Conservation (phyloP, 139 green algal genomes). For the Chlamydomonas sphaeroides region DNA sequence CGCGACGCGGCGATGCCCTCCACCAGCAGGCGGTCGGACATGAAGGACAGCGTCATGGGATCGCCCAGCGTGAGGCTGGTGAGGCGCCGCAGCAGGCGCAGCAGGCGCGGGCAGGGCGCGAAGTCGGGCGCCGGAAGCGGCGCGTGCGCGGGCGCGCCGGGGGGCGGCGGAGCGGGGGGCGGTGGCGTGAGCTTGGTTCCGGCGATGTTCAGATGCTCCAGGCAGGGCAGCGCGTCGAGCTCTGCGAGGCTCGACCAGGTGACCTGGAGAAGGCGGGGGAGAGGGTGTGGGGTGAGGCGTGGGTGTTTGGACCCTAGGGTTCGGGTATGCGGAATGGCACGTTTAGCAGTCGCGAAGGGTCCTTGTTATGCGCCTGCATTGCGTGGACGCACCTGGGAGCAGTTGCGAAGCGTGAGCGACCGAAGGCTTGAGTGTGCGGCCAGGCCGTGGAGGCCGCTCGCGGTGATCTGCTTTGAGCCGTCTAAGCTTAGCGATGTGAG, state of each 20-base stretch:
- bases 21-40: slow-evolving; percentile 12
- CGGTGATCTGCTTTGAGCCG: neutral
- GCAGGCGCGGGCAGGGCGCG: neutral
- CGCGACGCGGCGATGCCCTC: slow-evolving; percentile 3
- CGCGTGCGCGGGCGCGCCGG: neutral
- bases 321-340: no score
- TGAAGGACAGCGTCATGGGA: slow-evolving; percentile 20
- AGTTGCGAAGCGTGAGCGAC: slow-evolving; percentile 2
- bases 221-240: neutral
- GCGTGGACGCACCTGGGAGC: slow-evolving; percentile 33
- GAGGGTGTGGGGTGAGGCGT: no score
- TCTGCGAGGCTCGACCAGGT: neutral
- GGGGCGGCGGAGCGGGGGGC: no score
- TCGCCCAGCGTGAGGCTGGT: slow-evolving; percentile 23
- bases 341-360: no score
- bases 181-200: slow-evolving; percentile 1
- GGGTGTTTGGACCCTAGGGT: no score
- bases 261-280: neutral
- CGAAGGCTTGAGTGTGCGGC: neutral
- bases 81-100: neutral
- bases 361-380: no score
- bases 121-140: neutral
- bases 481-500: neutral
- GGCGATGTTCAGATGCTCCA: slow-evolving; percentile 14
- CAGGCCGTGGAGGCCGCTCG: neutral